Evolutionary conservation across 169 alveolate species (phyloP).

Genomic region (Plasmodium cynomolgi): DNA sequence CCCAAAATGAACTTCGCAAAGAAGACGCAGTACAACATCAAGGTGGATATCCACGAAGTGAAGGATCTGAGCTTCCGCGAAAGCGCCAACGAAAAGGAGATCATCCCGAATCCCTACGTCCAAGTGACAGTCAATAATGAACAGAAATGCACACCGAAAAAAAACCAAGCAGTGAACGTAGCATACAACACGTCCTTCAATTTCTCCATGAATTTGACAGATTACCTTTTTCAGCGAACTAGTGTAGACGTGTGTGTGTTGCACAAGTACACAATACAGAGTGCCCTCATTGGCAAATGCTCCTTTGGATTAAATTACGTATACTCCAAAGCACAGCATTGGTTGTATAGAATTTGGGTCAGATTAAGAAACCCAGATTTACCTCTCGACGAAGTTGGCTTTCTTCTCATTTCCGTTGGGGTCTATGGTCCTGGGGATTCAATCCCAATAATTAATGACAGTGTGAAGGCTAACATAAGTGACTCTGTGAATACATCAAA

Average conservation of each 20-base stretch:
- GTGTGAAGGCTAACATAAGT: conserved; percentile 41
- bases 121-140: conserved; percentile 80
- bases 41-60: conserved; percentile 89
- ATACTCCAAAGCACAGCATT: conserved; percentile 88
- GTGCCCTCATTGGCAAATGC: conserved; percentile 87
- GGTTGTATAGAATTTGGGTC: conserved; percentile 89
- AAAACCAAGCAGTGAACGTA: conserved; percentile 85
- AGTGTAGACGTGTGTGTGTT: conserved; percentile 84
- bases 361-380: conserved; percentile 81
- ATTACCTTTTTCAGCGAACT: conserved; percentile 83
- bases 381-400: conserved; percentile 82
- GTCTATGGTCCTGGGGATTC: conserved; percentile 90
- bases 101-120: conserved; percentile 86
- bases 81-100: conserved; percentile 83
- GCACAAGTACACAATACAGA: conserved; percentile 86
- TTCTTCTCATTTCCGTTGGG: conserved; percentile 84
- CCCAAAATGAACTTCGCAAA: conserved; percentile 36
- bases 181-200: conserved; percentile 86
- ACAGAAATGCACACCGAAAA: conserved; percentile 77
- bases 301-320: conserved; percentile 86
- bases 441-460: conserved; percentile 87
- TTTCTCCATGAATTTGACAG: conserved; percentile 85
- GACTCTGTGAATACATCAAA: neutral
- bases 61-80: conserved; percentile 88
- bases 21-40: conserved; percentile 80